Evolutionary conservation across 257 asterid species (phyloP).

Genomic region (Capsicum rhomboideum): DNA sequence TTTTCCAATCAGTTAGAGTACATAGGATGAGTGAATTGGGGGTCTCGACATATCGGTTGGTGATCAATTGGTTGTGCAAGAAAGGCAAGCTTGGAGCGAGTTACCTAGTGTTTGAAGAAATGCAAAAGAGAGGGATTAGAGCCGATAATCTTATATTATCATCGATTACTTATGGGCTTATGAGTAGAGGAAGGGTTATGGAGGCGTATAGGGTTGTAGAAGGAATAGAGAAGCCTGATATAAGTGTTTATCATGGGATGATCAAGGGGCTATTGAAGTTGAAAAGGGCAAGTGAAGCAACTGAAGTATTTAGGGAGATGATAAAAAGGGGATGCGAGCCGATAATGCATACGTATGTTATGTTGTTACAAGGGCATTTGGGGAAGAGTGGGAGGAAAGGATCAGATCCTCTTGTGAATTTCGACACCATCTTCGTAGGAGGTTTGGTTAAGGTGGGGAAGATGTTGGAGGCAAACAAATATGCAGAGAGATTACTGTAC

Average conservation of each 20-base stretch:
- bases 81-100: slow-evolving; percentile 62
- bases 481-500: slow-evolving; percentile 65
- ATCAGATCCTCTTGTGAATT: slow-evolving; percentile 76
- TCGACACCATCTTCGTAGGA: slow-evolving; percentile 89
- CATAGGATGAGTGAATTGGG: slow-evolving; percentile 34
- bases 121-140: slow-evolving; percentile 52
- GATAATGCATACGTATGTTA: slow-evolving; percentile 81
- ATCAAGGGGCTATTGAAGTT: slow-evolving; percentile 71
- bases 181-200: slow-evolving; percentile 53
- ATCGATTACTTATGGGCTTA: slow-evolving; percentile 40
- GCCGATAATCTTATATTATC: slow-evolving; percentile 42
- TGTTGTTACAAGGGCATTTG: slow-evolving; percentile 88
- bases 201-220: slow-evolving; percentile 50
- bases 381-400: slow-evolving; percentile 90
- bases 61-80: slow-evolving; percentile 78
- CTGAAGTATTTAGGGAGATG: slow-evolving; percentile 89
- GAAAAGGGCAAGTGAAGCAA: slow-evolving; percentile 69
- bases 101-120: slow-evolving; percentile 49
- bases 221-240: slow-evolving; percentile 42
- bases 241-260: slow-evolving; percentile 70
- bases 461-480: slow-evolving; percentile 59
- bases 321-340: slow-evolving; percentile 75
- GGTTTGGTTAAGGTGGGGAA: slow-evolving; percentile 80
- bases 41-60: slow-evolving; percentile 47
- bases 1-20: slow-evolving; percentile 58